phyloP scores from a whole-genome alignment of 345 rosid genomes.

The Chamaenerion angustifolium region DNA sequence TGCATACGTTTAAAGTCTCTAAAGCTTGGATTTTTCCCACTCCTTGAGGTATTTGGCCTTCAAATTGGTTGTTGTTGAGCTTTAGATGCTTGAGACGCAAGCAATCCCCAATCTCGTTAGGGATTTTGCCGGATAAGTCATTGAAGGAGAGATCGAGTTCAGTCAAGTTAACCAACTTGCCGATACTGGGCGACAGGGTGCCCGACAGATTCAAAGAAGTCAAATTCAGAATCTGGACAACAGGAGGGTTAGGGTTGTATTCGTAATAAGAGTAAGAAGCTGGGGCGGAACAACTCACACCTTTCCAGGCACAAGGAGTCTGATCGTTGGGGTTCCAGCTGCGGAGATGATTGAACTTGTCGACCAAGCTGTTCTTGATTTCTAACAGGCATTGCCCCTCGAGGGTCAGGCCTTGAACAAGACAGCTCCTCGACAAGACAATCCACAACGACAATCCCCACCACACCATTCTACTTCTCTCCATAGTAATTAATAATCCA shows the following conservation, averaged over 20 bases:
- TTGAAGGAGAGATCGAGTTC: conserved; percentile 63
- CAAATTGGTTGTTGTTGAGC: conserved; percentile 51
- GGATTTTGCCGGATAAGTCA: conserved; percentile 38
- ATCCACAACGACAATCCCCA: conserved; percentile 6
- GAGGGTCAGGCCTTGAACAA: conserved; percentile 32
- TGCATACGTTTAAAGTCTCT: conserved; percentile 41
- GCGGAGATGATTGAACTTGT: conserved; percentile 23
- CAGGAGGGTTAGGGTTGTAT: conserved; percentile 12
- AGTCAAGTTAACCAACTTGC: conserved; percentile 49
- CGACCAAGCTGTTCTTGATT: conserved; percentile 41
- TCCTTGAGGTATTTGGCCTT: conserved; percentile 43
- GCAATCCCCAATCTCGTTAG: conserved; percentile 50
- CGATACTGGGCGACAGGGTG: conserved; percentile 53
- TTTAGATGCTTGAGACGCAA: conserved; percentile 35
- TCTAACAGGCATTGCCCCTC: conserved; percentile 65
- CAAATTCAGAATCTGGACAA: conserved; percentile 43
- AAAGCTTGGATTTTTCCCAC: conserved; percentile 35
- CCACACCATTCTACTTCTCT: conserved; percentile 22
- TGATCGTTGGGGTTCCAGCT: conserved; percentile 58
- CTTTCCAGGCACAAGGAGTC: conserved; percentile 71
- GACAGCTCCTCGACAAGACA: conserved; percentile 15
- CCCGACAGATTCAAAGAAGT: conserved; percentile 57
- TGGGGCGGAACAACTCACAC: conserved; percentile 45
- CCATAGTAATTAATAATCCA: too few relatives aligned
- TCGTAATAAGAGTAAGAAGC: conserved; percentile 7